These are phyloP conservation scores for Neurospora sp. DNA, from an alignment of 495 filamentous ascomycete species.

Conservation along the genomic window DNA sequence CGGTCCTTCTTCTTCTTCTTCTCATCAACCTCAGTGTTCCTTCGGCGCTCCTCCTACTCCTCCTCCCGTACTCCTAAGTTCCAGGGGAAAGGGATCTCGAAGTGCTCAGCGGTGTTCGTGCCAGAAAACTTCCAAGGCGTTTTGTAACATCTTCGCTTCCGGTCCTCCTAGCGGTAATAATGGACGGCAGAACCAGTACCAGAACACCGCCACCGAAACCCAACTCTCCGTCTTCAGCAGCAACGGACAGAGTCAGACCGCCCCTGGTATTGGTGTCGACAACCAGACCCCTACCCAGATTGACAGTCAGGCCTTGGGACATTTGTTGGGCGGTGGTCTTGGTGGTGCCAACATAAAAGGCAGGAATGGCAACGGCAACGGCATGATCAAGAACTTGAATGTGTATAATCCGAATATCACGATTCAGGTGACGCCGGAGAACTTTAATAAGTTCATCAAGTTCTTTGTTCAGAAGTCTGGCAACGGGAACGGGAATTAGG, in stretches of 20 bases:
- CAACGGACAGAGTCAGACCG: neutral
- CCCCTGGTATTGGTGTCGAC: too few species aligned
- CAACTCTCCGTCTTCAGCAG: neutral
- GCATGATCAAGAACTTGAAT: neutral
- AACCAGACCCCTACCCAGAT: neutral
- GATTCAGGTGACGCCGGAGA: neutral
- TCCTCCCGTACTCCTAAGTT: too few species aligned
- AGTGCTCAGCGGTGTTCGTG: neutral
- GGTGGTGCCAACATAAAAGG: neutral
- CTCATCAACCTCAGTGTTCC: neutral
- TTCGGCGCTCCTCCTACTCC: too few species aligned
- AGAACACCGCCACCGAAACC: neutral
- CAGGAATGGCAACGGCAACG: neutral
- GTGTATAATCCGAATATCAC: neutral
- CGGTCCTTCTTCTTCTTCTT: neutral
- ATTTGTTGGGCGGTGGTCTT: neutral
- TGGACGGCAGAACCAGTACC: neutral
- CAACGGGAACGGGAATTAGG: neutral
- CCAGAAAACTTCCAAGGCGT: neutral
- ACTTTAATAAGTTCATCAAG: neutral
- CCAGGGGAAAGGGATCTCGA: neutral
- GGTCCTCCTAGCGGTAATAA: neutral
- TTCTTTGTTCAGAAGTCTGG: neutral
- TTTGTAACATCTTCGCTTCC: neutral
- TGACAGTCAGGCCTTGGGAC: neutral